Percentiles rank a stretch among this genome's conserved stretches.
Evolutionary conservation across 192 early-diverging fungal genomes (phyloP).

Genomic region (Backusella australiensis): DNA sequence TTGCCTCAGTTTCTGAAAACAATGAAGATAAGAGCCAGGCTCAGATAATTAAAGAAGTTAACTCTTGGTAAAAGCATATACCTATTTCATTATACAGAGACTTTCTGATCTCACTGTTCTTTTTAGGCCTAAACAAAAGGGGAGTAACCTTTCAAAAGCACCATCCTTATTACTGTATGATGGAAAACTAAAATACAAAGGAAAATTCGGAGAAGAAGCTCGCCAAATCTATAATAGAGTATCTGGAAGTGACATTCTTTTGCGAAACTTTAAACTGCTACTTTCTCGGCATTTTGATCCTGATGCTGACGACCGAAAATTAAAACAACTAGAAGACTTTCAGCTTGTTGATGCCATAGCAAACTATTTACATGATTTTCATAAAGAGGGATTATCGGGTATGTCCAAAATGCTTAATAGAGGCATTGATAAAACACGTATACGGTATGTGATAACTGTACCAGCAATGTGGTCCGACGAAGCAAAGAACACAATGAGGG

Average conservation of each 20-base stretch:
- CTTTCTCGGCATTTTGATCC: neutral
- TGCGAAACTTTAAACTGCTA: constrained; percentile 14
- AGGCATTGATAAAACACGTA: constrained; percentile 33
- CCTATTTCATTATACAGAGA: neutral
- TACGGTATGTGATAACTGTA: constrained; percentile 44
- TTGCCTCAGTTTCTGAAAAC: constrained; percentile 45
- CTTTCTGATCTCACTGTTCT: neutral
- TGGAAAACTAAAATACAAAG: constrained; percentile 39
- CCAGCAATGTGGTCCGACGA: constrained; percentile 55
- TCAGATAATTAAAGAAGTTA: constrained; percentile 34
- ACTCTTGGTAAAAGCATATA: neutral
- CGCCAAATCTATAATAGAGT: constrained; percentile 4
- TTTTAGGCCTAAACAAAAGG: constrained; percentile 46
- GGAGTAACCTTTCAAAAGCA: constrained; percentile 42
- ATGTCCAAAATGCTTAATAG: constrained; percentile 42
- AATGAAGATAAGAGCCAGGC: constrained; percentile 45
- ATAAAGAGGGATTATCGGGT: constrained; percentile 42
- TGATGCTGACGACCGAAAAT: neutral
- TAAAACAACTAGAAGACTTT: constrained; percentile 5
- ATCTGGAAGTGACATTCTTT: constrained; percentile 39
- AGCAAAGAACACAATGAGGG: constrained; percentile 54
- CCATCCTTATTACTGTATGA: constrained; percentile 49
- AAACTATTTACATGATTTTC: constrained; percentile 45
- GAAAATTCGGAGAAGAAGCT: constrained; percentile 42
- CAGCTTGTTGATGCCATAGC: constrained; percentile 44